phyloP scores from a whole-genome alignment of 331 rosid species.

The Telfairia occidentalis region DNA sequence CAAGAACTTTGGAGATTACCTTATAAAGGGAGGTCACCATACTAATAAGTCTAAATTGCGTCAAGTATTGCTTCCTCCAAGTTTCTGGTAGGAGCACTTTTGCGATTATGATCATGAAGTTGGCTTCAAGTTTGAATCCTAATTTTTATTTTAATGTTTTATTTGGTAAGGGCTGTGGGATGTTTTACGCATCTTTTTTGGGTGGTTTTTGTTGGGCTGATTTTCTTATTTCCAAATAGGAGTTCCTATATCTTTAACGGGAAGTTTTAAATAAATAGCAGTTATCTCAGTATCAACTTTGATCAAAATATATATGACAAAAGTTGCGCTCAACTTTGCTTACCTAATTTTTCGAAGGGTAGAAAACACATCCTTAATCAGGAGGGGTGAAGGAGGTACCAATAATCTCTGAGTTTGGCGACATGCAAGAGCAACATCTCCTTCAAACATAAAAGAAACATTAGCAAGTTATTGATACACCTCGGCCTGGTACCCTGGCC shows the following conservation, averaged over 20 bases:
- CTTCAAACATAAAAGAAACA: constrained; percentile 36
- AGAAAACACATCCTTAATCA: constrained; percentile 61
- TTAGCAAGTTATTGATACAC: constrained; percentile 19
- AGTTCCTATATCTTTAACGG: not conserved
- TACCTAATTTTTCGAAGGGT: constrained; percentile 73
- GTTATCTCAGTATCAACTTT: not conserved
- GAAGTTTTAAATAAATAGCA: not conserved
- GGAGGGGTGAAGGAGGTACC: constrained; percentile 66
- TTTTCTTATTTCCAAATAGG: too few species aligned
- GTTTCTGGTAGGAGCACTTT: too few species aligned
- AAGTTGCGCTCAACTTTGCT: constrained; percentile 8
- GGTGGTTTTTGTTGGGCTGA: too few species aligned
- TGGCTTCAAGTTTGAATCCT: too few species aligned
- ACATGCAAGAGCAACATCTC: constrained; percentile 95
- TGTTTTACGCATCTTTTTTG: too few species aligned
- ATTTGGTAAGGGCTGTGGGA: too few species aligned
- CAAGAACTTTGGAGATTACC: too few species aligned
- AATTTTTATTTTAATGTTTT: too few species aligned
- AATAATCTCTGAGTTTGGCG: constrained; percentile 83
- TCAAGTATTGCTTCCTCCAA: too few species aligned
- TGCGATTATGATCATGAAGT: too few species aligned
- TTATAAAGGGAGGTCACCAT: too few species aligned
- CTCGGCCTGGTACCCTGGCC: not conserved
- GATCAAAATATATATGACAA: not conserved
- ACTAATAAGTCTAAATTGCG: too few species aligned